A percentile compares a stretch with the other conserved stretches of the same genome.
Evolutionary conservation across 1,284 basidiomycete genomes (phyloP).

Genomic region (Phellinidium pouzarii): DNA sequence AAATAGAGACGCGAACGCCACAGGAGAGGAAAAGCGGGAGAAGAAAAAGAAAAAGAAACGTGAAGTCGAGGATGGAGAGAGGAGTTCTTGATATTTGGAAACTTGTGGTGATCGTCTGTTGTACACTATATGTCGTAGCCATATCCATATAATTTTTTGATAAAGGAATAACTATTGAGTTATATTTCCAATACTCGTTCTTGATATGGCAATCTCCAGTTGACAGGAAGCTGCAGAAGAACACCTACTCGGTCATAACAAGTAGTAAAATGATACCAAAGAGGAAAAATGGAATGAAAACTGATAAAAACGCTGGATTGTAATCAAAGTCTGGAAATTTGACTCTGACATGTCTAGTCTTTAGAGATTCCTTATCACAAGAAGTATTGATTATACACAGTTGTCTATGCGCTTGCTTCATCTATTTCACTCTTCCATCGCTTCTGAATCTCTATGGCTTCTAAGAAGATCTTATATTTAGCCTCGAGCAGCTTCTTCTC

Average conservation of each 20-base stretch:
- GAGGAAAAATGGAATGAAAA: too few relatives aligned
- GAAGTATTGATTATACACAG: background rate
- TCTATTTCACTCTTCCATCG: slow-evolving; percentile 74
- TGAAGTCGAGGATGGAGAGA: slow-evolving; percentile 21
- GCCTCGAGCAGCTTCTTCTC: slow-evolving; percentile 77
- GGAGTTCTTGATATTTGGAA: background rate
- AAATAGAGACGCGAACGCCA: slow-evolving; percentile 21
- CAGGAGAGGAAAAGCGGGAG: slow-evolving; percentile 23
- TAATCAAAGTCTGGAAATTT: too few relatives aligned
- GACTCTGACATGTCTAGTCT: too few relatives aligned
- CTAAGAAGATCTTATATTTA: slow-evolving; percentile 92
- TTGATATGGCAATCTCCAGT: too few relatives aligned
- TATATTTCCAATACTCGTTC: too few relatives aligned
- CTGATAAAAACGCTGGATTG: too few relatives aligned
- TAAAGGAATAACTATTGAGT: too few relatives aligned
- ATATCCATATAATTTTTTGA: too few relatives aligned
- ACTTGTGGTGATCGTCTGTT: background rate
- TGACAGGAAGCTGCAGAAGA: too few relatives aligned
- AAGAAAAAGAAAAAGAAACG: slow-evolving; percentile 32
- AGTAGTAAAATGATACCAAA: too few relatives aligned
- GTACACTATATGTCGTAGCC: too few relatives aligned
- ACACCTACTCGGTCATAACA: too few relatives aligned
- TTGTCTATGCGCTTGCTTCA: slow-evolving; percentile 20
- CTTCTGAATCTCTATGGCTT: slow-evolving; percentile 83
- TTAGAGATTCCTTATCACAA: background rate